A percentile compares a stretch with the other conserved stretches of the same genome.
Evolutionary conservation across 108 stramenopile genomes (phyloP).

Genomic region (Parietichytrium sp.): DNA sequence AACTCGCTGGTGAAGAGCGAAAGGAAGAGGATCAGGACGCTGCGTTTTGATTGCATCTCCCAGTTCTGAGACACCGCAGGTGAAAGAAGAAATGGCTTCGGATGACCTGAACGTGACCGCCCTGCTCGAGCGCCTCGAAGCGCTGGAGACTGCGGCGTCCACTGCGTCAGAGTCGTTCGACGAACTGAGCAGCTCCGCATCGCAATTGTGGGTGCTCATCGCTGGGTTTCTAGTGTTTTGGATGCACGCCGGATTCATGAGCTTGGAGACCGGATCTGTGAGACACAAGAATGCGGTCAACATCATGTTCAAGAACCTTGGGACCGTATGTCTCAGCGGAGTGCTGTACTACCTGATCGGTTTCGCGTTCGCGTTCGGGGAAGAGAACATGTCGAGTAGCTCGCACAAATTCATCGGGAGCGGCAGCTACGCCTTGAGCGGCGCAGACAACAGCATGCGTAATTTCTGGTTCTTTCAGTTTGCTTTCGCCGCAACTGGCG

Average conservation of each 20-base stretch:
- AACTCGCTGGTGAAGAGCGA: too few relatives aligned
- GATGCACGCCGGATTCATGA: constrained; percentile 76
- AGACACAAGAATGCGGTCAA: constrained; percentile 62
- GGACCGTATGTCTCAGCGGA: constrained; percentile 43
- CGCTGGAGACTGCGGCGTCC: too few relatives aligned
- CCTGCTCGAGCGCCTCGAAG: background rate
- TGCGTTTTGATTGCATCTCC: too few relatives aligned
- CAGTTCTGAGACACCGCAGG: too few relatives aligned
- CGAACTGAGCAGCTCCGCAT: background rate
- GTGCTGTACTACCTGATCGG: constrained; percentile 47
- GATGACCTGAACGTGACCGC: background rate
- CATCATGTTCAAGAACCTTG: constrained; percentile 58
- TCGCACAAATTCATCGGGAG: background rate
- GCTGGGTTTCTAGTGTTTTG: constrained; percentile 61
- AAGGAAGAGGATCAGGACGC: too few relatives aligned
- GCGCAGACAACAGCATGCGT: background rate
- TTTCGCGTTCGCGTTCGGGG: constrained; percentile 41
- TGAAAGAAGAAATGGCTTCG: too few relatives aligned
- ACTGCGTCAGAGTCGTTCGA: background rate
- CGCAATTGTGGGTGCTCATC: constrained; percentile 49
- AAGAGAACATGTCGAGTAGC: background rate
- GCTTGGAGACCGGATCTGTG: constrained; percentile 70
- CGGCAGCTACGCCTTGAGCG: constrained; percentile 34
- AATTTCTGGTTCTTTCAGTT: constrained; percentile 71
- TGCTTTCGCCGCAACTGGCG: constrained; percentile 75